phyloP scores from a whole-genome alignment of 108 stramenopile genomes.

The Schizochytrium sp. region DNA sequence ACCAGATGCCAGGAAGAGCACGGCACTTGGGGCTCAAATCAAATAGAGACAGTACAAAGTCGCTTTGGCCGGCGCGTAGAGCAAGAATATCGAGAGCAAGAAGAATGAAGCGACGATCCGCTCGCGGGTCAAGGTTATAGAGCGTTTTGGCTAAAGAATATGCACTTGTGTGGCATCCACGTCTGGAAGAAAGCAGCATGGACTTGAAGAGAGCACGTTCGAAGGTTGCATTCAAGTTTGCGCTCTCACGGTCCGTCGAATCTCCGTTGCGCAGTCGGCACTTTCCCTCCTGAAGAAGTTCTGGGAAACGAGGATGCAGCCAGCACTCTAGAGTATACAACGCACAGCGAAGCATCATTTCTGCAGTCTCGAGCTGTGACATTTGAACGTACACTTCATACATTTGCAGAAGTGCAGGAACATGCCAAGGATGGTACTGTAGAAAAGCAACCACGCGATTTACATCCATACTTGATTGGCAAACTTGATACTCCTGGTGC shows the following conservation, averaged over 20 bases:
- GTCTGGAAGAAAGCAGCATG: constrained; percentile 21
- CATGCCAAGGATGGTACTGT: constrained; percentile 23
- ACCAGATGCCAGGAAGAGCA: neutral
- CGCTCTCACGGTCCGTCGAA: neutral
- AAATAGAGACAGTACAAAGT: constrained; percentile 6
- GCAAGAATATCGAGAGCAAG: constrained; percentile 20
- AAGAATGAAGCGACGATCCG: constrained; percentile 1
- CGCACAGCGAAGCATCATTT: constrained; percentile 18
- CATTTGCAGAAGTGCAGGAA: constrained; percentile 49
- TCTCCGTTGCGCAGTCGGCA: constrained; percentile 3
- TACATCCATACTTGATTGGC: constrained; percentile 19
- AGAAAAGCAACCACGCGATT: constrained; percentile 25
- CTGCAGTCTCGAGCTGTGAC: constrained; percentile 39
- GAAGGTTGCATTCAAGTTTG: constrained; percentile 29
- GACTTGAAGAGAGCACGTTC: constrained; percentile 43
- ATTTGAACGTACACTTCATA: constrained; percentile 27
- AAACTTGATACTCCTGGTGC: neutral
- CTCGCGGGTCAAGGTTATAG: neutral
- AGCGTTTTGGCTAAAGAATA: constrained; percentile 21
- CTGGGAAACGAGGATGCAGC: constrained; percentile 25
- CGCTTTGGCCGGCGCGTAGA: neutral
- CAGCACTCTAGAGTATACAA: constrained; percentile 42
- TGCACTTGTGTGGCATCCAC: neutral
- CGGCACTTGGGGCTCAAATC: neutral
- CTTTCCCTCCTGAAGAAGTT: neutral